These are phyloP conservation scores for Plasmodium fragile DNA, from an alignment of 169 alveolate species.

Conservation along the genomic window DNA sequence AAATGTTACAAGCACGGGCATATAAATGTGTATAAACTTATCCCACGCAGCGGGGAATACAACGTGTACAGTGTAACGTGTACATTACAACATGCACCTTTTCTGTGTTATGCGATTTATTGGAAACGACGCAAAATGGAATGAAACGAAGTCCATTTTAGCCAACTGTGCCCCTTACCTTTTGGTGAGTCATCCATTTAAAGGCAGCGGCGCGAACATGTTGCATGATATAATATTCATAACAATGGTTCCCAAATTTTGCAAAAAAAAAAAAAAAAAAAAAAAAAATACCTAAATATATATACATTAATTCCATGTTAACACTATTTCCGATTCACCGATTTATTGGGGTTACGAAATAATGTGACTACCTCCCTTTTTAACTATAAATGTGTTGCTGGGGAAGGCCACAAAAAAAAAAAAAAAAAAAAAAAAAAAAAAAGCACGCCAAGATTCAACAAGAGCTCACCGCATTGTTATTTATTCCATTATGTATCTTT, in stretches of 20 bases:
- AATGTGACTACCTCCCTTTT: background rate
- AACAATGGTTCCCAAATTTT: background rate
- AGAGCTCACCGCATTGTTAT: background rate
- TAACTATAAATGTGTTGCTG: background rate
- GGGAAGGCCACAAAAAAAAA: background rate
- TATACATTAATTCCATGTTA: background rate
- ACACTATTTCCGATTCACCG: background rate
- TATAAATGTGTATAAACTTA: background rate
- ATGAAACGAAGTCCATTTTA: background rate
- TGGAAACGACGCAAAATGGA: background rate
- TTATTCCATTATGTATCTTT: background rate
- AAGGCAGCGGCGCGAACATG: background rate
- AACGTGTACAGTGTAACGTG: background rate
- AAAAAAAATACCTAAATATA: too few relatives aligned
- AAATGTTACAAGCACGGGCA: background rate
- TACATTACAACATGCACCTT: background rate
- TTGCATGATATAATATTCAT: background rate
- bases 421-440: too few relatives aligned
- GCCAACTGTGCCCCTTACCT: background rate
- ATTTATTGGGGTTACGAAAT: background rate
- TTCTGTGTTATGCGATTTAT: background rate
- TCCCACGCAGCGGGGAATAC: background rate
- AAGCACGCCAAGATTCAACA: background rate
- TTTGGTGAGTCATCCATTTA: background rate
- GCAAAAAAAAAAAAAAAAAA: background rate